Evolutionary conservation across 2,329 filamentous ascomycete genomes (phyloP).

Genomic region (Sclerotinia trifoliorum): DNA sequence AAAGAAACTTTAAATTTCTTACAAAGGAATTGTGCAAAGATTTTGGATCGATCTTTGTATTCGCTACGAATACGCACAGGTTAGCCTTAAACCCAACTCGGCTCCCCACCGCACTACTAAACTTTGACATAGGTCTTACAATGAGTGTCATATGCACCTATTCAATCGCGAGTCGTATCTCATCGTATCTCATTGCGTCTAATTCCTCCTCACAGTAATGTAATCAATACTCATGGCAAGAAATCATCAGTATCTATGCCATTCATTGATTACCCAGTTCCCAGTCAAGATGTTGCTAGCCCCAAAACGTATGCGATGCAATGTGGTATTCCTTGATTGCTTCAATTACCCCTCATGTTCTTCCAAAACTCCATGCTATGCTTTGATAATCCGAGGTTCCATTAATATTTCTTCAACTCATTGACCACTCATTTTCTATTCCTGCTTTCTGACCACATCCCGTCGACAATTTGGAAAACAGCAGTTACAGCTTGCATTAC

Average conservation of each 20-base stretch:
- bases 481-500: slow-evolving; percentile 80
- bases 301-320: not conserved
- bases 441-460: slow-evolving; percentile 64
- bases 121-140: no score
- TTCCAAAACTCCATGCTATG: slow-evolving; percentile 30
- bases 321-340: not conserved
- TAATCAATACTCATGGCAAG: not conserved
- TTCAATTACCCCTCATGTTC: slow-evolving; percentile 12
- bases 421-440: slow-evolving; percentile 23
- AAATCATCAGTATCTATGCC: not conserved
- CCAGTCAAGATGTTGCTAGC: not conserved
- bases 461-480: slow-evolving; percentile 88
- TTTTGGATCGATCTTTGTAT: no score
- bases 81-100: no score
- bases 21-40: slow-evolving; percentile 6
- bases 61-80: no score
- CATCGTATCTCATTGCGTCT: no score
- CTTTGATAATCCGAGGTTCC: not conserved
- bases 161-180: no score
- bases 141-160: no score
- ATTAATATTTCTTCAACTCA: not conserved
- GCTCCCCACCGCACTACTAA: no score
- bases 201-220: not conserved
- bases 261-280: not conserved
- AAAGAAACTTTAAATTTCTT: not conserved